A percentile compares a stretch with the other conserved stretches of the same genome.
Evolutionary conservation across 345 rosid species (phyloP).

Genomic region (Trapa bicornis): DNA sequence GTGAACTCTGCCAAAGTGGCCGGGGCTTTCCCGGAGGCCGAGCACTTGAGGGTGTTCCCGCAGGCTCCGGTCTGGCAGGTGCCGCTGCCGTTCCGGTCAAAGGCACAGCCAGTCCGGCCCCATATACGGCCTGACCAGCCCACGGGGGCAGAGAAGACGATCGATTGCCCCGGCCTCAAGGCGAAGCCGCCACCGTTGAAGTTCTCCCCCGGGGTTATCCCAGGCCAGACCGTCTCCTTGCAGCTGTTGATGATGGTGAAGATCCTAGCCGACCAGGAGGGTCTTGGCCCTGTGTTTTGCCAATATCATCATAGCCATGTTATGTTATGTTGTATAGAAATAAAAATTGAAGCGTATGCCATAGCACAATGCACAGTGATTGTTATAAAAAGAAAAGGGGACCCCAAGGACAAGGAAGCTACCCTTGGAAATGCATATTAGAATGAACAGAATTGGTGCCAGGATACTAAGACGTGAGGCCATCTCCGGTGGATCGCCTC

Average conservation of each 20-base stretch:
- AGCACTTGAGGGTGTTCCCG: slow-evolving; percentile 47
- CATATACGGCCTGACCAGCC: slow-evolving; percentile 86
- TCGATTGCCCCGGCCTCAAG: slow-evolving; percentile 47
- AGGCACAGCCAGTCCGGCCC: slow-evolving; percentile 72
- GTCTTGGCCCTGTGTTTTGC: slow-evolving; percentile 22
- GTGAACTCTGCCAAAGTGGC: slow-evolving; percentile 84
- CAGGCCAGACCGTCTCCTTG: slow-evolving; percentile 72
- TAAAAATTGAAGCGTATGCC: too few relatives aligned
- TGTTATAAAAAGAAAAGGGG: too few relatives aligned
- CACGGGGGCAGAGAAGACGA: slow-evolving; percentile 39
- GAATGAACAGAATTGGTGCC: slow-evolving; percentile 18
- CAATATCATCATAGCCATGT: not conserved
- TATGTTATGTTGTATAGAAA: too few relatives aligned
- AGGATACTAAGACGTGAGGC: slow-evolving; percentile 14
- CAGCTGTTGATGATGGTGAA: slow-evolving; percentile 67
- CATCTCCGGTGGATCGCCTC: slow-evolving; percentile 15
- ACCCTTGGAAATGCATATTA: slow-evolving; percentile 33
- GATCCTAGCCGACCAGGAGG: slow-evolving; percentile 32
- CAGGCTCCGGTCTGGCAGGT: slow-evolving; percentile 67
- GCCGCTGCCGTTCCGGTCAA: slow-evolving; percentile 50
- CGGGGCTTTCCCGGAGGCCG: slow-evolving; percentile 50
- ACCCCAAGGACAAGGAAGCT: not conserved
- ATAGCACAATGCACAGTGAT: too few relatives aligned
- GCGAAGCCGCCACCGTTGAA: slow-evolving; percentile 46
- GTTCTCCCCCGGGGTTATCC: slow-evolving; percentile 41